These are phyloP conservation scores for Amylostereum areolatum DNA, from an alignment of 1,284 basidiomycete species.

Conservation along the genomic window DNA sequence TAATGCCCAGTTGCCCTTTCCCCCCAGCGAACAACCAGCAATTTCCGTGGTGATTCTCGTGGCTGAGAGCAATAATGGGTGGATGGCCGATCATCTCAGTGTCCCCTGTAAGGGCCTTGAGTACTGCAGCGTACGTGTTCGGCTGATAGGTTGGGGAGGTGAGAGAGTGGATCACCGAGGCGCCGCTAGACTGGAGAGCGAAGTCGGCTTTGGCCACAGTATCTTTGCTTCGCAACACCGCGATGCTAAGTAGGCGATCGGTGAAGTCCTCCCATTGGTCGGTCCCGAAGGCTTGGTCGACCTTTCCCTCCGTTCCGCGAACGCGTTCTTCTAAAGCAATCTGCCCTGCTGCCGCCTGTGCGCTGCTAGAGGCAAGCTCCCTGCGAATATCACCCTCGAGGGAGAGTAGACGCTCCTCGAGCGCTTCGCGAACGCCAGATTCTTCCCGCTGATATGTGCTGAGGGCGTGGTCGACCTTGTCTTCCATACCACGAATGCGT, in stretches of 20 bases:
- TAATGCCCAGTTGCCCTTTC: constrained; percentile 77
- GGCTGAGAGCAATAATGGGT: constrained; percentile 81
- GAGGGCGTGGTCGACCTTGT: no score
- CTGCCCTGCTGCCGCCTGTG: constrained; percentile 30
- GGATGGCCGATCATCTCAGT: constrained; percentile 68
- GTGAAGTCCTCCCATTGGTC: constrained; percentile 72
- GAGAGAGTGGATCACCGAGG: constrained; percentile 71
- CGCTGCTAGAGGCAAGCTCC: no score
- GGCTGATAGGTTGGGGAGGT: constrained; percentile 73
- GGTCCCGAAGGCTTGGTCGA: constrained; percentile 73
- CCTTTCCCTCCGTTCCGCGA: constrained; percentile 36
- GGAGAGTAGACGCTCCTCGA: constrained; percentile 56
- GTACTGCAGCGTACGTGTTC: constrained; percentile 34
- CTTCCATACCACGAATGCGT: no score
- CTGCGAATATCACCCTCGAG: no score
- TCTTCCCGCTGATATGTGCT: no score
- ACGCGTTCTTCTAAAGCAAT: constrained; percentile 57
- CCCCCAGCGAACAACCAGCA: constrained; percentile 91
- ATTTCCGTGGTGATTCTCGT: constrained; percentile 74
- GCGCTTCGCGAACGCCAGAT: constrained; percentile 64
- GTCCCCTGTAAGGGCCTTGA: constrained; percentile 52
- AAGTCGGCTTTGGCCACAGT: constrained; percentile 78
- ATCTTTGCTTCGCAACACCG: constrained; percentile 70
- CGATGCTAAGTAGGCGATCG: constrained; percentile 65
- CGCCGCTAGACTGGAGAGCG: constrained; percentile 82